Conservation (phyloP, 1,139 yeast species). For the Trichomonascaceae sp. region DNA sequence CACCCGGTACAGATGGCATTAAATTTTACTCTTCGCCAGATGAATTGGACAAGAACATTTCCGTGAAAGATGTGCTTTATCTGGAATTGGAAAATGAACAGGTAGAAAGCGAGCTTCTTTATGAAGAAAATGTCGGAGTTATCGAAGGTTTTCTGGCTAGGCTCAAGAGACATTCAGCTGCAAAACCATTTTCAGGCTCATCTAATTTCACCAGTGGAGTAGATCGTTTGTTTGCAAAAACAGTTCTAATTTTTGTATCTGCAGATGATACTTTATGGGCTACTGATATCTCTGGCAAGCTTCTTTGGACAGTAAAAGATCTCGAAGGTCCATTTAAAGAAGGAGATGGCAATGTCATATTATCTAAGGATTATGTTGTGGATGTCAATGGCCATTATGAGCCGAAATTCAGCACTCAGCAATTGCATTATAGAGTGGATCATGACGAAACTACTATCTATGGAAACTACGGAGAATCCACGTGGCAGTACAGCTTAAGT, state of each 20-base stretch:
- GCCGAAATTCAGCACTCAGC: not conserved
- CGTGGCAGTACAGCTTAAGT: constrained; percentile 14
- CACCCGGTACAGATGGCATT: constrained; percentile 3
- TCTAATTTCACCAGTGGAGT: not conserved
- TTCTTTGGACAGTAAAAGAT: constrained; percentile 14
- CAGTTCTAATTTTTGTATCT: constrained; percentile 13
- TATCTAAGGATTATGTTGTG: constrained; percentile 17
- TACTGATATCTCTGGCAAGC: constrained; percentile 42
- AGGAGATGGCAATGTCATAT: constrained; percentile 4
- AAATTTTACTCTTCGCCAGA: constrained; percentile 1
- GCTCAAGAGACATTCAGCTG: constrained; percentile 35
- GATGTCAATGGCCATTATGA: constrained; percentile 21
- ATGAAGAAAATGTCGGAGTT: constrained; percentile 37
- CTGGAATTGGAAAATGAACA: constrained; percentile 30
- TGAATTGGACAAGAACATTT: not conserved
- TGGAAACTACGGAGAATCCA: not conserved
- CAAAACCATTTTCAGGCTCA: constrained; percentile 10
- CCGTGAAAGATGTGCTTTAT: constrained; percentile 24
- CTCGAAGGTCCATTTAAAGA: constrained; percentile 7
- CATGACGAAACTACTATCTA: not conserved
- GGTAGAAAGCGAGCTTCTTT: constrained; percentile 34
- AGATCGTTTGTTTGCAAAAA: constrained; percentile 4
- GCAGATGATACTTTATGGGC: constrained; percentile 38
- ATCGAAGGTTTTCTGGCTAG: constrained; percentile 41
- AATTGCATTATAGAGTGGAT: not conserved